Evolutionary conservation across 345 rosid species (phyloP).

Genomic region (Physaria fendleri): DNA sequence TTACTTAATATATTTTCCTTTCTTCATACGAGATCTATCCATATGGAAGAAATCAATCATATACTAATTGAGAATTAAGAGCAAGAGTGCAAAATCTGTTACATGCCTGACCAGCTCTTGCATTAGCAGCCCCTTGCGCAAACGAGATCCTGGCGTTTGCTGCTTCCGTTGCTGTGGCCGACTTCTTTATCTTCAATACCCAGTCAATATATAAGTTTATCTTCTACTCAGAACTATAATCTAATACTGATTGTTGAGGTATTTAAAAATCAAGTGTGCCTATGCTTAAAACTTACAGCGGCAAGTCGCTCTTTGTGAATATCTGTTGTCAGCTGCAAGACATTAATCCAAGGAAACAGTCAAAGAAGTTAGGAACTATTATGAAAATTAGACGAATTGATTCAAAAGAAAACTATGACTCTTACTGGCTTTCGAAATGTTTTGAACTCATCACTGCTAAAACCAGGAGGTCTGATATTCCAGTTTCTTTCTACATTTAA

Average conservation of each 20-base stretch:
- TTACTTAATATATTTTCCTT: not conserved
- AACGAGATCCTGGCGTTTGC: constrained; percentile 38
- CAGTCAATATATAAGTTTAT: not conserved
- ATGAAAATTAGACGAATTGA: not conserved
- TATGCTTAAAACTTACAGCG: constrained; percentile 42
- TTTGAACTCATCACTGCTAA: constrained; percentile 82
- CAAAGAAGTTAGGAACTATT: not conserved
- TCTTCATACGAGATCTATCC: not conserved
- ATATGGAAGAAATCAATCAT: not conserved
- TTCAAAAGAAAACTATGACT: not conserved
- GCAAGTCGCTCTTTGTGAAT: constrained; percentile 87
- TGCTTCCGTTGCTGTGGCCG: constrained; percentile 46
- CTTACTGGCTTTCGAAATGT: constrained; percentile 75
- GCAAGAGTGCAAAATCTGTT: not conserved
- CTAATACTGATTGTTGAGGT: not conserved
- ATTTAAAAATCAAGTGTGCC: not conserved
- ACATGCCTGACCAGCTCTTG: constrained; percentile 42
- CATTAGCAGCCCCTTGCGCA: constrained; percentile 49
- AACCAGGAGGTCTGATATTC: constrained; percentile 90
- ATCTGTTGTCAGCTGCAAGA: constrained; percentile 63
- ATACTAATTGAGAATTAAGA: not conserved
- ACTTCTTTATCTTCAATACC: constrained; percentile 64
- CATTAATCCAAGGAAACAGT: constrained; percentile 10
- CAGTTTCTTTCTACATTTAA: constrained; percentile 72
- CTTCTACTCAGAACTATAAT: not conserved